These are phyloP conservation scores for Eucalyptus coolabah DNA, from an alignment of 345 rosid species.

Conservation along the genomic window DNA sequence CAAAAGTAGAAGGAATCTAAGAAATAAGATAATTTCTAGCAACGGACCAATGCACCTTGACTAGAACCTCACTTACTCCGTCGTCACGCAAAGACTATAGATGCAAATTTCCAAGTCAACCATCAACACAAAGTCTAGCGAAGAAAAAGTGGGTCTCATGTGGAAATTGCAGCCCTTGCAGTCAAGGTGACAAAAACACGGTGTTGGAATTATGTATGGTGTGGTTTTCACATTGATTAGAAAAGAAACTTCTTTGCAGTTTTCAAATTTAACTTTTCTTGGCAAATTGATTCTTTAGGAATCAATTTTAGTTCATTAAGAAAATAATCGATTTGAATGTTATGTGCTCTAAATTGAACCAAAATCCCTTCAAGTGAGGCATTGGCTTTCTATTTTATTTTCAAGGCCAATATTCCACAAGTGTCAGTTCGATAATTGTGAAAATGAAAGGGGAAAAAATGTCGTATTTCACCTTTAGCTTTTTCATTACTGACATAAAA, in stretches of 20 bases:
- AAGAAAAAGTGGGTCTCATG: no score
- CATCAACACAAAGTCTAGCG: no score
- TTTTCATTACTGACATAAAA: background rate
- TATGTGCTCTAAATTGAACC: background rate
- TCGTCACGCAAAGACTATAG: no score
- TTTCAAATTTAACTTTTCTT: background rate
- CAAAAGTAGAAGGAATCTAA: no score
- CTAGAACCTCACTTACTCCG: no score
- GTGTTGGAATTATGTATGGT: no score
- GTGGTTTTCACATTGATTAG: no score
- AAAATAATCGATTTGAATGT: background rate
- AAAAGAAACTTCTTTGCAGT: background rate
- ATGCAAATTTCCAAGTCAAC: no score
- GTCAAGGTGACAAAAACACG: no score
- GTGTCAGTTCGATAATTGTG: background rate
- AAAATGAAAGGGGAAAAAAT: background rate
- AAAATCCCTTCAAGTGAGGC: background rate
- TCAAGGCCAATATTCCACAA: background rate
- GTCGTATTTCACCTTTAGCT: accelerated
- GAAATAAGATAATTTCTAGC: no score
- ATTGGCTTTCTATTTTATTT: background rate
- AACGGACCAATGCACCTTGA: no score
- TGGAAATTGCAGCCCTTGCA: no score
- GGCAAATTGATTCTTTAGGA: background rate
- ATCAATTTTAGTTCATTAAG: background rate